A percentile compares a stretch with the other conserved stretches of the same genome.
Conservation (phyloP, 768 basidiomycete genomes). For the Xerocomellus dryophilus region DNA sequence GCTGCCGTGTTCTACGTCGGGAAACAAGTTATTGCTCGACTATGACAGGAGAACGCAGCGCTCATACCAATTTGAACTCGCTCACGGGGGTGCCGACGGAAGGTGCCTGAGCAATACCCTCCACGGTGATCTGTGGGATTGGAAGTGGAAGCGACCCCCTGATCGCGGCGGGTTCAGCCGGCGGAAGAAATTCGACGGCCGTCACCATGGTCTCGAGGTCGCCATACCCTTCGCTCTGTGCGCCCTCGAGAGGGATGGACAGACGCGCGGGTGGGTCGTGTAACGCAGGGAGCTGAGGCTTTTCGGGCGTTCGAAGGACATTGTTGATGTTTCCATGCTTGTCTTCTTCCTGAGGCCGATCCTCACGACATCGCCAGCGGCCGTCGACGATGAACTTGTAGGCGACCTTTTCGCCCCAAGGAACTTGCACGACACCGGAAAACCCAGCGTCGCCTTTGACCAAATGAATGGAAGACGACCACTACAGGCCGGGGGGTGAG, state of each 20-base stretch:
- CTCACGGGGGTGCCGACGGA: conserved; percentile 35
- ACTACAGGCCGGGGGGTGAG: conserved; percentile 38
- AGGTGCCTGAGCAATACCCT: conserved; percentile 16
- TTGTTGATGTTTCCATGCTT: conserved; percentile 68
- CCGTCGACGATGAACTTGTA: conserved; percentile 86
- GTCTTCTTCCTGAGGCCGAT: conserved; percentile 61
- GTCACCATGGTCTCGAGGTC: conserved; percentile 27
- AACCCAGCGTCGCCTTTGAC: conserved; percentile 55
- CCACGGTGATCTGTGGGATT: conserved; percentile 20
- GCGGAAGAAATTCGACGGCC: conserved; percentile 21
- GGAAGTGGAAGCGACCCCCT: conserved; percentile 11
- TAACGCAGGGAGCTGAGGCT: conserved; percentile 28
- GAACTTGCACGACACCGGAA: conserved; percentile 48
- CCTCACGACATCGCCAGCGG: conserved; percentile 53
- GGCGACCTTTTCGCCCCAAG: conserved; percentile 58
- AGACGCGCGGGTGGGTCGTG: conserved; percentile 8
- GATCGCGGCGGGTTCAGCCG: conserved; percentile 7
- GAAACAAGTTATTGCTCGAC: background rate
- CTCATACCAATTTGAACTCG: conserved; percentile 18
- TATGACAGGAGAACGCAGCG: background rate
- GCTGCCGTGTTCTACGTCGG: conserved; percentile 21
- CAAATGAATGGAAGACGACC: conserved; percentile 58
- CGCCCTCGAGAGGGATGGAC: conserved; percentile 12
- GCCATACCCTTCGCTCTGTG: background rate
- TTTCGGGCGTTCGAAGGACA: conserved; percentile 52